Percentiles rank a stretch among this genome's conserved stretches.
Conservation (phyloP, 2,329 filamentous ascomycete genomes). For the Diaporthe longicolla region DNA sequence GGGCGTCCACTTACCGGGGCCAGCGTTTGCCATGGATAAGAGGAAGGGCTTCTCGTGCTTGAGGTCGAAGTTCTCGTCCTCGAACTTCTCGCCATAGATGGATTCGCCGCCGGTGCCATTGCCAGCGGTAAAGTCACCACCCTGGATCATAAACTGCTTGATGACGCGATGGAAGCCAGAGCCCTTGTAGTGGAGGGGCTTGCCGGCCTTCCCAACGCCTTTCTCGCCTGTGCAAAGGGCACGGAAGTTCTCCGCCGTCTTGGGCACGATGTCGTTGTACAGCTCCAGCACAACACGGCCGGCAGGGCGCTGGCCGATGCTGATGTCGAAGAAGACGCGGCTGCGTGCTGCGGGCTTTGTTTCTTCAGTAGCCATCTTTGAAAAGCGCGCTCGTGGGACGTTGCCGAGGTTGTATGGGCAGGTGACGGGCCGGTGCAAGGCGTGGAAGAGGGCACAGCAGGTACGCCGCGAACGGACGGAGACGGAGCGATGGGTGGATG, state of each 20-base stretch:
- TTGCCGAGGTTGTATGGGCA: background rate
- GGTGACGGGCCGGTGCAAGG: background rate
- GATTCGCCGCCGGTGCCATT: slow-evolving; percentile 97
- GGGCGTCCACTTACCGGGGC: slow-evolving; percentile 74
- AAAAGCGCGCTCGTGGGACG: slow-evolving; percentile 5
- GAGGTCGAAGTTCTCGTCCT: slow-evolving; percentile 93
- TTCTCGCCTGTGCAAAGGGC: slow-evolving; percentile 96
- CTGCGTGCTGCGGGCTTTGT: slow-evolving; percentile 68
- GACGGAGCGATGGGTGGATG: background rate
- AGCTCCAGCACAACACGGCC: slow-evolving; percentile 92
- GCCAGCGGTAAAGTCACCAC: slow-evolving; percentile 94
- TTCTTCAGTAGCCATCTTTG: slow-evolving; percentile 57
- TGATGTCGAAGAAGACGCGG: slow-evolving; percentile 94
- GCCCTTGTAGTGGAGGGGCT: slow-evolving; percentile 93
- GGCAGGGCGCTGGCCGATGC: slow-evolving; percentile 79
- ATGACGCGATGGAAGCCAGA: slow-evolving; percentile 96
- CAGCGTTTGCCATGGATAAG: slow-evolving; percentile 97
- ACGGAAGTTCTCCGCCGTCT: slow-evolving; percentile 97
- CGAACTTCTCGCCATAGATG: slow-evolving; percentile 97
- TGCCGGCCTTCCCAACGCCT: slow-evolving; percentile 83
- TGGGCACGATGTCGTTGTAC: slow-evolving; percentile 82
- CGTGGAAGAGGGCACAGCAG: background rate
- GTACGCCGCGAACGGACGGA: background rate
- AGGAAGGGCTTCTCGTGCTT: slow-evolving; percentile 96
- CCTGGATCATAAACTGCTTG: slow-evolving; percentile 99